phyloP scores from a whole-genome alignment of 2,329 filamentous ascomycete species.

The Trichoderma sp. region DNA sequence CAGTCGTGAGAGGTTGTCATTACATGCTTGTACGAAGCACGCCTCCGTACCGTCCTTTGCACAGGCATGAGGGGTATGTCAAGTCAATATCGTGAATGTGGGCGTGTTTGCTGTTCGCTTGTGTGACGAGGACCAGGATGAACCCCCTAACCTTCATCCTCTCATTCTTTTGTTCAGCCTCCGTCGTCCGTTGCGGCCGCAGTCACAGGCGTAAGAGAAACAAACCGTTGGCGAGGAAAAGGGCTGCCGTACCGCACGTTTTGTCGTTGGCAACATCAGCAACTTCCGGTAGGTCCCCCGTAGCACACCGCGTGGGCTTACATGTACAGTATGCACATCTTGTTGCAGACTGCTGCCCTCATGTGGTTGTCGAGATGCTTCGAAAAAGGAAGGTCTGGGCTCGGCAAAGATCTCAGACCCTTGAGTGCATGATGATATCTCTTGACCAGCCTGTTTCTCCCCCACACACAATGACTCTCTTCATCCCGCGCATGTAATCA shows the following conservation, averaged over 20 bases:
- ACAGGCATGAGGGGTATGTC: too few relatives aligned
- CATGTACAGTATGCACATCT: too few relatives aligned
- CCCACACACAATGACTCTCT: not conserved
- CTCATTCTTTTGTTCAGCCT: not conserved
- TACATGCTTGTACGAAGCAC: too few relatives aligned
- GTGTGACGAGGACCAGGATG: slow-evolving; percentile 12
- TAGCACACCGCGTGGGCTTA: slow-evolving; percentile 2
- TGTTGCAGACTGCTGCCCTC: too few relatives aligned
- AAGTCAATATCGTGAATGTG: too few relatives aligned
- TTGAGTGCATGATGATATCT: not conserved
- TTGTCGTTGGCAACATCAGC: too few relatives aligned
- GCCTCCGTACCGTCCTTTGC: too few relatives aligned
- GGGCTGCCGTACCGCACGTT: not conserved
- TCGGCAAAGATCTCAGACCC: slow-evolving; percentile 17
- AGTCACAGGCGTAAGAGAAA: too few relatives aligned
- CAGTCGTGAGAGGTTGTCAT: not conserved
- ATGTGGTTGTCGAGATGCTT: not conserved
- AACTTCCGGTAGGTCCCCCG: not conserved
- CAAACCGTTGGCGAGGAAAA: not conserved
- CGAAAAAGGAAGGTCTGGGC: not conserved
- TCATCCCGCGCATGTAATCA: slow-evolving; percentile 4
- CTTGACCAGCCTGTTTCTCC: not conserved
- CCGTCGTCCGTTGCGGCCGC: slow-evolving; percentile 8
- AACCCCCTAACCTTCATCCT: not conserved
- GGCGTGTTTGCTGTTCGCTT: not conserved